These are phyloP conservation scores for Copromyces sp. DNA, from an alignment of 495 filamentous ascomycete species.

Conservation along the genomic window DNA sequence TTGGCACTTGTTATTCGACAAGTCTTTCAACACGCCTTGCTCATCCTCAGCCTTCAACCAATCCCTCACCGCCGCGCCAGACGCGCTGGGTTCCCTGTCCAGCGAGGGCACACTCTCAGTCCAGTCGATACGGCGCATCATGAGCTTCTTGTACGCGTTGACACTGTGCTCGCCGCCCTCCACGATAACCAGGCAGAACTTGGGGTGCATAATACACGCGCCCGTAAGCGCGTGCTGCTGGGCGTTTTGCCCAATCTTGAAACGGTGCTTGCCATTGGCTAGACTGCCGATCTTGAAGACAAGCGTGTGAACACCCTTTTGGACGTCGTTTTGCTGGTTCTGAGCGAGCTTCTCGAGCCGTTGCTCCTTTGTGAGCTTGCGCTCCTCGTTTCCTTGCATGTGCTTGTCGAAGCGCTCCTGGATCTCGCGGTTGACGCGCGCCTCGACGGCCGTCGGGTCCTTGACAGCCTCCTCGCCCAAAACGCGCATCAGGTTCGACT, in stretches of 20 bases:
- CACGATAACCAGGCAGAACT: constrained; percentile 78
- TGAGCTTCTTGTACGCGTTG: constrained; percentile 70
- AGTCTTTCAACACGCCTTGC: constrained; percentile 66
- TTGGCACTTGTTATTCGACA: constrained; percentile 66
- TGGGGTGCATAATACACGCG: constrained; percentile 79
- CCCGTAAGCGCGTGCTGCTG: constrained; percentile 80
- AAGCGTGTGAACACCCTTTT: constrained; percentile 68
- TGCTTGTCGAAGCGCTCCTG: constrained; percentile 72
- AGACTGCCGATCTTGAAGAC: constrained; percentile 86
- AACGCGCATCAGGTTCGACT: constrained; percentile 92
- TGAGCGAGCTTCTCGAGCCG: constrained; percentile 70
- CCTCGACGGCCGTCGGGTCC: constrained; percentile 94
- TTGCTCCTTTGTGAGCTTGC: constrained; percentile 86
- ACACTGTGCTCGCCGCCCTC: constrained; percentile 80
- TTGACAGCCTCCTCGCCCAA: constrained; percentile 96
- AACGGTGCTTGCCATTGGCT: constrained; percentile 82
- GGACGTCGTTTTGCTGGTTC: constrained; percentile 81
- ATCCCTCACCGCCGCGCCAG: constrained; percentile 37
- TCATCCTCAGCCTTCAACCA: constrained; percentile 76
- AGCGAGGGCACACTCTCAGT: constrained; percentile 70
- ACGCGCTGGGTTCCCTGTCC: constrained; percentile 37
- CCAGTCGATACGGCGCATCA: constrained; percentile 92
- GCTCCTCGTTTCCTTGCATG: constrained; percentile 67
- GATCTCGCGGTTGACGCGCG: constrained; percentile 83
- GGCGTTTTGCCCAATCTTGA: constrained; percentile 84